These are phyloP conservation scores for Barnettozyma sucrosica DNA, from an alignment of 805 yeast species.

Conservation along the genomic window DNA sequence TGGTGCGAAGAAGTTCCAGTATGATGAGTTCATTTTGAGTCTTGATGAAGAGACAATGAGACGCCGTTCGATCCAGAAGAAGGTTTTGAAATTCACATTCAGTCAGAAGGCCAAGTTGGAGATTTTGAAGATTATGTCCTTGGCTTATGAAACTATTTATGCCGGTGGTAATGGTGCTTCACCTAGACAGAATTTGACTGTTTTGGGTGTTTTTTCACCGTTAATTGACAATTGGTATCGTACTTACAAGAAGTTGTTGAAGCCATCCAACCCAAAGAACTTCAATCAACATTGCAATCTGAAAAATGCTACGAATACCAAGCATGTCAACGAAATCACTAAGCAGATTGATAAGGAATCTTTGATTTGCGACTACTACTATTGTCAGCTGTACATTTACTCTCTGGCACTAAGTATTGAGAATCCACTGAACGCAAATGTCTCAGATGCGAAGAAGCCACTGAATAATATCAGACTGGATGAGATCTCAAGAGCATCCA, in stretches of 20 bases:
- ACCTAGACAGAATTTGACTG: conserved; percentile 62
- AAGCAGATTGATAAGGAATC: conserved; percentile 57
- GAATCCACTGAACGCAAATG: conserved; percentile 23
- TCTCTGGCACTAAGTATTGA: conserved; percentile 69
- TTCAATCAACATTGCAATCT: conserved; percentile 28
- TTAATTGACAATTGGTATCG: conserved; percentile 73
- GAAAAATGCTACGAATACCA: conserved; percentile 23
- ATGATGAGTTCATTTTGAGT: conserved; percentile 28
- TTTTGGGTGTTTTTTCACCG: conserved; percentile 69
- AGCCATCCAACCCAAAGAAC: conserved; percentile 39
- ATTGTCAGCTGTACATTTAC: conserved; percentile 76
- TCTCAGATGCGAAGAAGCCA: conserved; percentile 17
- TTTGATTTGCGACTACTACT: conserved; percentile 74
- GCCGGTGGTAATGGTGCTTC: conserved; percentile 44
- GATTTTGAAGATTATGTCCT: conserved; percentile 66
- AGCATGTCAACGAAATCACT: conserved; percentile 29
- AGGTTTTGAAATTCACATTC: conserved; percentile 46
- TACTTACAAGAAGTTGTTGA: conserved; percentile 51
- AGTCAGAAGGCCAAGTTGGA: conserved; percentile 76
- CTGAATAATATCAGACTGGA: conserved; percentile 45
- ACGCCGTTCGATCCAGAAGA: conserved; percentile 21
- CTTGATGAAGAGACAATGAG: conserved; percentile 27
- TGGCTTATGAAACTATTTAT: conserved; percentile 81
- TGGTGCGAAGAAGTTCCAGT: conserved; percentile 23
- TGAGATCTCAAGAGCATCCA: conserved; percentile 66